phyloP scores from a whole-genome alignment of 2,329 filamentous ascomycete species.

The Pseudocercospora macadamiae region DNA sequence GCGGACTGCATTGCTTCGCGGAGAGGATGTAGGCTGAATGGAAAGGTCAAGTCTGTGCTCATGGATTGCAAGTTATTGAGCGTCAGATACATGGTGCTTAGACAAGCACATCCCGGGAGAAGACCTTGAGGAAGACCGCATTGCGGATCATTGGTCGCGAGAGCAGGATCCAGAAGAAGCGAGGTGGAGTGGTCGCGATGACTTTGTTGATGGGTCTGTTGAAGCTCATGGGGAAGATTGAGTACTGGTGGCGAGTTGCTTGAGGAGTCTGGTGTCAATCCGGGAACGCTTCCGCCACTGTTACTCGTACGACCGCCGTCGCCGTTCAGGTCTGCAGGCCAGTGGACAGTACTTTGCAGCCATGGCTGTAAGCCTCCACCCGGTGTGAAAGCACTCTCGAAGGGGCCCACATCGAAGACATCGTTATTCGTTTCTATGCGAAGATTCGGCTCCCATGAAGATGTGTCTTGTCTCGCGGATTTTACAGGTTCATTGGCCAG shows the following conservation, averaged over 20 bases:
- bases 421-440: neutral
- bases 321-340: conserved; percentile 9
- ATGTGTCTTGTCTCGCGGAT: neutral
- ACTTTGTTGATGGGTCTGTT: neutral
- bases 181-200: conserved; percentile 8
- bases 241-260: conserved; percentile 20
- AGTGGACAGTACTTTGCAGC: conserved; percentile 20
- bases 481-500: neutral
- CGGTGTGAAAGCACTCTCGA: conserved; percentile 25
- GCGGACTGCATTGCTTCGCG: conserved; percentile 47
- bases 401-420: conserved; percentile 13
- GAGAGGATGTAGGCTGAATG: conserved; percentile 45
- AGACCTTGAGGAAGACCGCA: conserved; percentile 19
- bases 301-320: conserved; percentile 8
- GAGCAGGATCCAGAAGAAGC: conserved; percentile 23
- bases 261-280: conserved; percentile 28
- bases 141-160: neutral
- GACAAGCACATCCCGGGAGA: conserved; percentile 45
- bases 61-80: conserved; percentile 47
- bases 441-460: neutral
- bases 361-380: conserved; percentile 30
- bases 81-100: conserved; percentile 51
- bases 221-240: conserved; percentile 23
- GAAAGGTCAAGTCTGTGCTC: conserved; percentile 43
- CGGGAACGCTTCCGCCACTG: conserved; percentile 18